Conservation (phyloP, 2,329 filamentous ascomycete species). For the Eurotiales sp. region DNA sequence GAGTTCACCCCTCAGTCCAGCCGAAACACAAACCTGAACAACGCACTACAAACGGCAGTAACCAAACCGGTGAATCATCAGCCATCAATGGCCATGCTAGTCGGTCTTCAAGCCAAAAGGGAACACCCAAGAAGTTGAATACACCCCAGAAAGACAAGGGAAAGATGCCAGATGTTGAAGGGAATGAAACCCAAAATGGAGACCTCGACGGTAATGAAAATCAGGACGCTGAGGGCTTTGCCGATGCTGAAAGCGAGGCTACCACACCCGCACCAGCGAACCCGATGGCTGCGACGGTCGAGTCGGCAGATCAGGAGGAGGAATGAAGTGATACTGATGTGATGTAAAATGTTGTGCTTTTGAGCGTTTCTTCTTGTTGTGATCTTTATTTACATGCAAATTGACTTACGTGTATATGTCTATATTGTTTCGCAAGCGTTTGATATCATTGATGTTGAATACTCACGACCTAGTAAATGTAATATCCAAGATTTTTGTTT, state of each 20-base stretch:
- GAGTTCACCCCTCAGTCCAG: neutral
- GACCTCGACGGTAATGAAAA: neutral
- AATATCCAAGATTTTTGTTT: no score
- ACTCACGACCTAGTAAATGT: no score
- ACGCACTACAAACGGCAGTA: neutral
- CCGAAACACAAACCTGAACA: conserved; percentile 7
- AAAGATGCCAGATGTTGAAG: neutral
- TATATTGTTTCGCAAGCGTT: no score
- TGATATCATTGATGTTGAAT: no score
- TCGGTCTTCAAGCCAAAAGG: conserved; percentile 2
- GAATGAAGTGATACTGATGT: no score
- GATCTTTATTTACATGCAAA: no score
- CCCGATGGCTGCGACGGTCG: conserved; percentile 5
- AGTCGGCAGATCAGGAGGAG: neutral
- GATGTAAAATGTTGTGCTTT: no score
- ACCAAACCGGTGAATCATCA: conserved; percentile 6
- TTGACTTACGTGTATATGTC: no score
- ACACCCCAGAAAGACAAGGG: conserved; percentile 1
- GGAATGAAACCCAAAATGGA: neutral
- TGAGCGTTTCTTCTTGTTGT: no score
- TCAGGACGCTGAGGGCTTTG: neutral
- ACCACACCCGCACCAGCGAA: neutral
- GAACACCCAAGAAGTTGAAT: neutral
- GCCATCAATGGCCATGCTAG: neutral
- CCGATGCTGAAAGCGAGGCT: conserved; percentile 8